Percentiles rank a stretch among this genome's conserved stretches.
Evolutionary conservation across 495 filamentous ascomycete genomes (phyloP).

Genomic region (Haplographium delicatum): DNA sequence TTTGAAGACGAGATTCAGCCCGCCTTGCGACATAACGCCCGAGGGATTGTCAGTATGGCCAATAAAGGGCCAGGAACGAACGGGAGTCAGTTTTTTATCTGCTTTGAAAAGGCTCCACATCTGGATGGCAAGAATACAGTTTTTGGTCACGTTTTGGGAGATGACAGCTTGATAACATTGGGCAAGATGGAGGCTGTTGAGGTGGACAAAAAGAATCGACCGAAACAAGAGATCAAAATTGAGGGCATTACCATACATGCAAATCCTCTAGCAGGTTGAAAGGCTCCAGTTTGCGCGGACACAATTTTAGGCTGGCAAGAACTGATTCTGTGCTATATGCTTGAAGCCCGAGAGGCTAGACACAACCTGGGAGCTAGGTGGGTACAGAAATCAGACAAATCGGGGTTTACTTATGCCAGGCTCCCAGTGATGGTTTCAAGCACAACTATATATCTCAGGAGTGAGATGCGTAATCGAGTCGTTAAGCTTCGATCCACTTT

Average conservation of each 20-base stretch:
- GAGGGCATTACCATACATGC: conserved; percentile 83
- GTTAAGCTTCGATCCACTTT: no score
- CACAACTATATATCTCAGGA: no score
- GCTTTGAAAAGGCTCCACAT: conserved; percentile 81
- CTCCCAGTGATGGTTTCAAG: no score
- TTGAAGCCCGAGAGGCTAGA: no score
- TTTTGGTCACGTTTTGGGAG: conserved; percentile 72
- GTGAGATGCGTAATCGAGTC: no score
- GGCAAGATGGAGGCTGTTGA: conserved; percentile 70
- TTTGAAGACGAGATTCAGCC: conserved; percentile 95
- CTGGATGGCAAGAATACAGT: conserved; percentile 91
- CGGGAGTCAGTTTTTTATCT: conserved; percentile 91
- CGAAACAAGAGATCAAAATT: conserved; percentile 65
- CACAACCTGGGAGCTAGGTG: no score
- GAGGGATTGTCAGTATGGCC: conserved; percentile 91
- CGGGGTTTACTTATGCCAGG: no score
- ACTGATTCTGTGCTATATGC: no score
- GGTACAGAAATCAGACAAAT: no score
- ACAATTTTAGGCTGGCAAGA: no score
- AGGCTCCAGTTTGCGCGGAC: background rate
- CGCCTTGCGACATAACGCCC: conserved; percentile 74
- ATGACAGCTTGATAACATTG: conserved; percentile 61
- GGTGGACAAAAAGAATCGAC: conserved; percentile 88
- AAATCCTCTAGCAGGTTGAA: conserved; percentile 79
- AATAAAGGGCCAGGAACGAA: conserved; percentile 83